Evolutionary conservation across 2,329 filamentous ascomycete genomes (phyloP), one percentile per base, ranked within the genome.

Genomic region (Karstenula rhodostoma): DNA sequence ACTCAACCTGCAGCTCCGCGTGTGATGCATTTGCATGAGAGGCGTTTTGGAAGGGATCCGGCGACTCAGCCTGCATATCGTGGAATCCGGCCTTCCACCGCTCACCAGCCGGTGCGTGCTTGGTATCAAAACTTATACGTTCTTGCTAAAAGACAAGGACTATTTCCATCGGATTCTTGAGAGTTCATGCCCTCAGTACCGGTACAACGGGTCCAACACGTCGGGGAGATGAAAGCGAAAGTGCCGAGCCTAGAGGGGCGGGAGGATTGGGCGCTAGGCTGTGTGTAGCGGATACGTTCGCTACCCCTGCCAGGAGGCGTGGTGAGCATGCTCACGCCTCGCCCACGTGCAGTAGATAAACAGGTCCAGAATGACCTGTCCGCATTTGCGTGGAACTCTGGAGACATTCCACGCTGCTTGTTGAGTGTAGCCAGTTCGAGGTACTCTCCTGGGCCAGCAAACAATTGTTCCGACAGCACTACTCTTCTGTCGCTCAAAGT

Each of bases 341-440:
- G 48, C 23, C 25, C 51, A 54, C 51, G 50, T 52, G 50, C 50
- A 29, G n/a, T 43, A 52, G 50, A 52, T 52, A 52, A 52, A 43
- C 19, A 42, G 49, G 33, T 29, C 33, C 35, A 22, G 13, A 22
- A 9, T 35, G 22, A 32, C 37, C 13, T 33, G 37, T 19, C 25
- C 7, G 43, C 23, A 32, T 32, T 23, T 22, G 37, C 51, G 23
- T 15, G 37, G 51, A 32, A 52, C 25, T 15, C 25, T 25, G 25
- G 12, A 54, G 37, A 32, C 51, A 7, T 25, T 54, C 15, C 17
- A 13, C 4, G 33, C 4, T 46, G 23, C 32, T 27, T 19, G 4
- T 27, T 8, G 2, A 15, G 9, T 29, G 25, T 8, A 25, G 17
- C 19, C 37, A 32, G 0, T 8, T 17, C 4, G 35, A 10, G 7